Evolutionary conservation across 495 filamentous ascomycete species (phyloP), one percentile per base, ranked within the genome.

Genomic region (Hypoxylon fuscum): DNA sequence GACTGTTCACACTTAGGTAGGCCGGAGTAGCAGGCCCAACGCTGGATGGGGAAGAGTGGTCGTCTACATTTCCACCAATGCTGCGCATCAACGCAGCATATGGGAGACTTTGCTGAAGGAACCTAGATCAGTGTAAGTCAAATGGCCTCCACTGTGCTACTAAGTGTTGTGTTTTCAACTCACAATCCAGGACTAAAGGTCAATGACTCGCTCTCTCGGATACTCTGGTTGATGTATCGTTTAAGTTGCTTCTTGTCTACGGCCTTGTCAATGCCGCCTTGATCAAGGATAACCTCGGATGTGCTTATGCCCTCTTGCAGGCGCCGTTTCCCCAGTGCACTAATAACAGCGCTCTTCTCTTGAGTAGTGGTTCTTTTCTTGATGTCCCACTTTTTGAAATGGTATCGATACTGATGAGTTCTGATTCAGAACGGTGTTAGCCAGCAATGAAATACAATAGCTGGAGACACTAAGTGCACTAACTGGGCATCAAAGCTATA

Each of bases 351-450:
- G 1, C 20, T 25, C 15, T 61, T 61, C 49, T 61, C 49, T 43
- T 63, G 41, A 1, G 66, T 62, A 1, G 64, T 34, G n/a, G 64
- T 59, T 35, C 56, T 72, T 27, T 75, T 77, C 59, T 68, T 74
- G 55, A 76, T 66, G 1, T 70, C 68, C 78, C 76, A 79, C 61
- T 78, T 74, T 48, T 62, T 73, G 65, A 80, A 72, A n/a, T 71
- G 68, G 47, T 75, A 67, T 56, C 75, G 76, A 45, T 79, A 80
- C 34, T 80, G 73, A 43, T 47, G 54, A 47, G 68, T 67, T 50
- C 77, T 79, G 34, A 7, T 23, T 18, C 1, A 40, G 1, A 21
- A 54, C 10, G n/a, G 15, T 21, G 15, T 47, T 51, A 66, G 23
- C 25, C 14, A 62, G 10, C 20, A 41, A 31, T 12, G 14, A 29